Conservation (phyloP, 805 yeast genomes). For the Zygotorulaspora florentina region DNA sequence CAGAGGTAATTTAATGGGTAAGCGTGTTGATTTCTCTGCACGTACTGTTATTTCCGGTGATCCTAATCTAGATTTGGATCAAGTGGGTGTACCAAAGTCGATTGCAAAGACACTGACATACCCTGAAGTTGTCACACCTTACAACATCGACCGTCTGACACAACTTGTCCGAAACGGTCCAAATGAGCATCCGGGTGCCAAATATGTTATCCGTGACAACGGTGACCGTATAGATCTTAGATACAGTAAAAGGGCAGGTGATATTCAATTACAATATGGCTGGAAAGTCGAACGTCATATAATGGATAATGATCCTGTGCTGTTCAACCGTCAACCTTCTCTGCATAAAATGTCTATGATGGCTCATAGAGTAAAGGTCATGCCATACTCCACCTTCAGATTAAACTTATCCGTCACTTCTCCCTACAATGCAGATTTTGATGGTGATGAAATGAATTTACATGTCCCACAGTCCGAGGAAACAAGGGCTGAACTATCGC, state of each 20-base stretch:
- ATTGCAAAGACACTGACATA: conserved; percentile 94
- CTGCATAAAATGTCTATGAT: conserved; percentile 99
- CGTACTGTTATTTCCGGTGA: conserved; percentile 99
- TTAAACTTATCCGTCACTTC: conserved; percentile 95
- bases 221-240: conserved; percentile 98
- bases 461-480: conserved; percentile 99
- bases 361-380: conserved; percentile 97
- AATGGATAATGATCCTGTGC: conserved; percentile 95
- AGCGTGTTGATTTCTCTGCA: conserved; percentile 98
- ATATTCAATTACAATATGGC: conserved; percentile 94
- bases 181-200: conserved; percentile 99
- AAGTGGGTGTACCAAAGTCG: conserved; percentile 97
- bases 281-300: conserved; percentile 99
- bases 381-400: conserved; percentile 98
- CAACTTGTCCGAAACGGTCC: conserved; percentile 97
- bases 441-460: conserved; percentile 99
- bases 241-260: conserved; percentile 97
- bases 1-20: conserved; percentile 98
- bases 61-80: conserved; percentile 94
- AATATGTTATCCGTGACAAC: conserved; percentile 94
- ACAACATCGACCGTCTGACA: conserved; percentile 88
- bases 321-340: conserved; percentile 98
- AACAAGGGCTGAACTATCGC: conserved; percentile 92
- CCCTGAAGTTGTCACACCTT: conserved; percentile 97
- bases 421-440: conserved; percentile 99